Evolutionary conservation across 1,284 basidiomycete genomes (phyloP).

Genomic region (Lignosus rhinocerotis): DNA sequence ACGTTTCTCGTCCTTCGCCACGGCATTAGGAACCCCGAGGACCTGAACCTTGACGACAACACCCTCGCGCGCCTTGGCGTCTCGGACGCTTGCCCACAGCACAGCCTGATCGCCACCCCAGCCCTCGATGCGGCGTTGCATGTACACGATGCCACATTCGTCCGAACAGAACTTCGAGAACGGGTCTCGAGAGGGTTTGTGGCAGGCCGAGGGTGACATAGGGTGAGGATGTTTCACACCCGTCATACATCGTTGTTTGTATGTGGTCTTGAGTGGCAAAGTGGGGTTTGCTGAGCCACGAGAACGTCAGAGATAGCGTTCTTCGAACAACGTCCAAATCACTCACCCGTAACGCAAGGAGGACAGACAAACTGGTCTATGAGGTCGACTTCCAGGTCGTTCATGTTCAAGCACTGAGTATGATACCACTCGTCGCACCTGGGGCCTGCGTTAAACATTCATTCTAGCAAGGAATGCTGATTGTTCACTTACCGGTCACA

Average conservation of each 20-base stretch:
- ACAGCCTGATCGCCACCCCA: constrained; percentile 64
- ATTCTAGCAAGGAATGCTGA: background rate
- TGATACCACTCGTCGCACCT: constrained; percentile 93
- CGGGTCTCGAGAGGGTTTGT: constrained; percentile 72
- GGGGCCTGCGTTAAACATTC: background rate
- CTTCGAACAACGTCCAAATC: background rate
- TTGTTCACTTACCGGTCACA: constrained; percentile 69
- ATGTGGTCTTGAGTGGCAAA: constrained; percentile 67
- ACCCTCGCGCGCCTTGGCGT: constrained; percentile 66
- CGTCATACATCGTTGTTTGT: constrained; percentile 72
- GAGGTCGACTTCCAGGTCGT: constrained; percentile 75
- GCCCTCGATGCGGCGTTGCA: constrained; percentile 59
- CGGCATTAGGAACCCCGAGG: constrained; percentile 6
- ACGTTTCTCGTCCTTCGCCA: constrained; percentile 29
- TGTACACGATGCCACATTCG: constrained; percentile 71
- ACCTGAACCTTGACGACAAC: constrained; percentile 47
- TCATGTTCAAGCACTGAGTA: constrained; percentile 75
- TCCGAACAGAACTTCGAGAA: constrained; percentile 87
- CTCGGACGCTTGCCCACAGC: constrained; percentile 72
- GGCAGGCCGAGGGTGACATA: constrained; percentile 64
- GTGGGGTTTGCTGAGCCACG: constrained; percentile 56
- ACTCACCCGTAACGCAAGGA: constrained; percentile 69
- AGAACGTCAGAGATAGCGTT: background rate
- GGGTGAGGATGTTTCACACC: constrained; percentile 64
- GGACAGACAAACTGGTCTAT: constrained; percentile 89